Evolutionary conservation across 1,284 basidiomycete species (phyloP), one percentile per base, ranked within the genome.

Genomic region (Tilletiopsis washingtonensis): DNA sequence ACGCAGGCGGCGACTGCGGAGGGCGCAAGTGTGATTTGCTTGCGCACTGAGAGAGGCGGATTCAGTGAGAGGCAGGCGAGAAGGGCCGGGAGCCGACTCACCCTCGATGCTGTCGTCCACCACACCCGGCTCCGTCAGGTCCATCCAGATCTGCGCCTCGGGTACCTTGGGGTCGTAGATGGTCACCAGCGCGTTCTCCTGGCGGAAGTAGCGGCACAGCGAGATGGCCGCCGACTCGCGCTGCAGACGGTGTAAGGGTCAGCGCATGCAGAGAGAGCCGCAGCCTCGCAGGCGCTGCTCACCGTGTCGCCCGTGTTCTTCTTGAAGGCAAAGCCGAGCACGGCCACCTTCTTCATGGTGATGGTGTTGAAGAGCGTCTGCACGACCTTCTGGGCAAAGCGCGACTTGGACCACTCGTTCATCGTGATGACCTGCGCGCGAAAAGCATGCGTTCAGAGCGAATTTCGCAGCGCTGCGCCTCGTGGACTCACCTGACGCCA

Each of bases 171-270:
- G 93, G 75, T 98, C 93, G 77, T 91, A 97, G 62, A 97, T 79
- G 53, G 82, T 84, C 65, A 97, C 80, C 47, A 82, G 76, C 4
- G 93, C 91, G 59, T 82, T 83, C 78, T 99, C 93, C 42, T 83
- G 81, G 61, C 85, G 80, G 81, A 99, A 98, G 79, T 94, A 85
- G 67, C 84, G 84, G 77, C 91, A 85, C 61, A 99, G 82, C 19
- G 88, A 86, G 76, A 97, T 96, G 20, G 93, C 83, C n/a, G 93
- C 84, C 6, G 90, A 91, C 78, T 97, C 93, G 74, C 94, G 89
- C 47, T 61, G 53, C 3, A 40, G 44, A 3, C 46, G 44, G 17
- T 47, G 23, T 15, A 47, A 50, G 32, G 40, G 94, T 75, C 5
- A 7, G 20, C 36, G 36, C 43, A 14, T 5, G 32, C 11, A 43